Percentiles rank a stretch among this genome's conserved stretches.
These are phyloP conservation scores for Chrysanthemum seticuspe DNA, from an alignment of 129 eudicot species.

Conservation along the genomic window DNA sequence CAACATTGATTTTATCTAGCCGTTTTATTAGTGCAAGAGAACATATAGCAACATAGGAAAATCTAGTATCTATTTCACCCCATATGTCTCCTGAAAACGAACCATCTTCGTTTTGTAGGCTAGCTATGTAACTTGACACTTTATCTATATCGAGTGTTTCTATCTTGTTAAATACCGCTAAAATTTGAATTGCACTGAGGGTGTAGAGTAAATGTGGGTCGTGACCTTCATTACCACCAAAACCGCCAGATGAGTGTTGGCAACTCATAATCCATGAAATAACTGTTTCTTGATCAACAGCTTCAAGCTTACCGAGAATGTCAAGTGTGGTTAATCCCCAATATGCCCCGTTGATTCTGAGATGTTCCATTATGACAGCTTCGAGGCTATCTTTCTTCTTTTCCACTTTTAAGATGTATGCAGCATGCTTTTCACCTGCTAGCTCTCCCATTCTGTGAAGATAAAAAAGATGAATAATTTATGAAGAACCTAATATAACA, in stretches of 20 bases:
- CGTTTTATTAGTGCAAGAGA: constrained; percentile 62
- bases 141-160: constrained; percentile 66
- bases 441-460: no score
- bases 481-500: no score
- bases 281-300: no score
- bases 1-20: constrained; percentile 72
- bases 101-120: constrained; percentile 87
- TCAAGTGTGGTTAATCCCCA: no score
- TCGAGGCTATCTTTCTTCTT: no score
- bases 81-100: constrained; percentile 91
- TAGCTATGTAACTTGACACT: constrained; percentile 56
- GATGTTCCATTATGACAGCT: no score
- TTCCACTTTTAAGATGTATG: no score
- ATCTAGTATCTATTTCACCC: constrained; percentile 90
- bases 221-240: constrained; percentile 90
- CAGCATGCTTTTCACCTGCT: no score
- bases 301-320: no score
- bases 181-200: constrained; percentile 79
- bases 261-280: no score
- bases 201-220: constrained; percentile 79
- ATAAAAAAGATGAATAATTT: no score
- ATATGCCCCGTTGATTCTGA: no score
- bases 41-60: constrained; percentile 76
- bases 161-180: constrained; percentile 68
- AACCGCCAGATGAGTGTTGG: constrained; percentile 48